These are phyloP conservation scores for Murraya paniculata DNA, from an alignment of 345 rosid species.

Conservation along the genomic window DNA sequence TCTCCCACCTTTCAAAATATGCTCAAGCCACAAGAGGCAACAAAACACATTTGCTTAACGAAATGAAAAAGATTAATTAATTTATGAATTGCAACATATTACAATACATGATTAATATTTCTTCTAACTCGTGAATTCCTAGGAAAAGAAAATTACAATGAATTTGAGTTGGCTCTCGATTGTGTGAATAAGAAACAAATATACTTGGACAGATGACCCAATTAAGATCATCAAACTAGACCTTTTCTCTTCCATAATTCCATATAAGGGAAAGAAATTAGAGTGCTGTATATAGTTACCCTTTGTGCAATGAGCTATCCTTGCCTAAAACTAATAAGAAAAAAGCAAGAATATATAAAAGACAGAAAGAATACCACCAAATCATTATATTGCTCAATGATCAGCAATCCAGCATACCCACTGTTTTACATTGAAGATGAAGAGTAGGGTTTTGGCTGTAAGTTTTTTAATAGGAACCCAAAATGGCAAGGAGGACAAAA, in stretches of 20 bases:
- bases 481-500: conserved; percentile 36
- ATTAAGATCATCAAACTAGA: too few relatives aligned
- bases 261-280: not conserved
- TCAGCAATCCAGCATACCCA: conserved; percentile 1
- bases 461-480: conserved; percentile 17
- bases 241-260: too few relatives aligned
- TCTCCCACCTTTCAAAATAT: not conserved
- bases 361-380: not conserved
- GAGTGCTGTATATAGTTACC: not conserved
- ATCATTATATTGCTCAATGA: not conserved
- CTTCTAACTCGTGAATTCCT: not conserved
- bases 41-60: not conserved
- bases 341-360: not conserved
- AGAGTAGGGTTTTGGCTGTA: conserved; percentile 25
- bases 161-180: too few relatives aligned
- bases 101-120: not conserved
- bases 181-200: not conserved
- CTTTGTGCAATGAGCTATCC: not conserved
- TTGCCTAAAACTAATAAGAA: not conserved
- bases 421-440: not conserved
- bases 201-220: too few relatives aligned
- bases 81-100: not conserved
- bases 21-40: not conserved
- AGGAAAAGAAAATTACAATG: too few relatives aligned
- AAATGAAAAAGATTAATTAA: not conserved